Base-by-base conservation (phyloP, 2,329 filamentous ascomycete genomes). In the Didymosphaeria variabile region DNA sequence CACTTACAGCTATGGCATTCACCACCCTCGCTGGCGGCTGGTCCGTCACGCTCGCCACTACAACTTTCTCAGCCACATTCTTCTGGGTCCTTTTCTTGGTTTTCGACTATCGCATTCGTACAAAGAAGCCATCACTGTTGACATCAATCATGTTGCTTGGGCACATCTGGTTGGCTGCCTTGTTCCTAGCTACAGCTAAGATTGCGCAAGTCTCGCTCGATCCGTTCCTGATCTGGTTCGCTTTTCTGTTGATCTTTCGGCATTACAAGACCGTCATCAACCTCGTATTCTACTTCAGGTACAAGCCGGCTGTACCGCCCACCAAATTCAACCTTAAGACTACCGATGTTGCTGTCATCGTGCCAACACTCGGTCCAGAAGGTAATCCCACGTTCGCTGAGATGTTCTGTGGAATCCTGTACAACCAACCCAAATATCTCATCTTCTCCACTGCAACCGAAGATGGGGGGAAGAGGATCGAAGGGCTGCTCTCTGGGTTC, bases 261-360 rank as follows among this genome's bases (percentile, higher is more conserved):
- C 70, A 72, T 45, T 72, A 65, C 61, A 65, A 68, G 3, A 68
- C 64, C 2, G 3, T 64, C 0, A 51, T 68, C 5, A 64, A 65
- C 21, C 44, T 67, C 17, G 67, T 50, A 42, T 70, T 66, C 44
- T 71, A 63, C 64, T 63, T 55, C 12, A 44, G 42, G n/a, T 71
- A 73, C 46, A 51, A 64, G 42, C 64, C 58, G 0, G 49, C 61
- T 1, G 17, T 55, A 1, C 38, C 36, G 10, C 9, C 19, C 13
- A 4, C 12, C 4, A 26, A 46, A 1, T 19, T 19, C n/a, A 13
- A 23, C 8, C 52, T 40, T 13, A 10, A n/a, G 0, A 19, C 53
- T 0, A 19, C 40, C 0, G 59, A 71, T 2, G 70, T 67, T 7
- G 69, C 70, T 0, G 67, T 71, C 1, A 61, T 73, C 2, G 47